A percentile compares a stretch with the other conserved stretches of the same genome.
Evolutionary conservation across 176 grass and related monocot genomes (phyloP).

Genomic region (Cenchrus purpureus): DNA sequence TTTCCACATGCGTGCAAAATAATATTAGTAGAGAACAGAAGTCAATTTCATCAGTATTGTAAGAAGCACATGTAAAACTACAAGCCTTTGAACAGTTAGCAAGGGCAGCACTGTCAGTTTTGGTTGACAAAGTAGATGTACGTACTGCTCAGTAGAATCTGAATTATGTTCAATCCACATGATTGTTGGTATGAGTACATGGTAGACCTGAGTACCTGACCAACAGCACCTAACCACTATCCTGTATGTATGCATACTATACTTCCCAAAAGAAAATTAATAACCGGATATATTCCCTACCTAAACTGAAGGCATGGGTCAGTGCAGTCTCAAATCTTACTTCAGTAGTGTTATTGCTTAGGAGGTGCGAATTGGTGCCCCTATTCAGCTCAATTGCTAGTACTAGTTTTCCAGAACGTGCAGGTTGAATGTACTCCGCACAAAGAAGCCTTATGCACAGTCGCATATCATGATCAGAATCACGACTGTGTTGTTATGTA

Average conservation of each 20-base stretch:
- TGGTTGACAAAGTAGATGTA: neutral
- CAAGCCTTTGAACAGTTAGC: neutral
- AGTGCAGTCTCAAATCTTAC: neutral
- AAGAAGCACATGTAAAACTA: neutral
- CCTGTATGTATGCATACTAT: neutral
- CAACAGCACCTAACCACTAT: neutral
- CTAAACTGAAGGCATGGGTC: neutral
- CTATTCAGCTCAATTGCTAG: too few species aligned
- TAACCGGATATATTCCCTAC: neutral
- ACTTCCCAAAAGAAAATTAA: neutral
- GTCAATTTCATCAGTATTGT: too few species aligned
- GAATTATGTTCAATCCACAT: neutral
- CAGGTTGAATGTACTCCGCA: neutral
- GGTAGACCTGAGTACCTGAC: neutral
- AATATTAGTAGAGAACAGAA: neutral
- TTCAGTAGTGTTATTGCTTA: neutral
- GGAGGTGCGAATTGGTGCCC: too few species aligned
- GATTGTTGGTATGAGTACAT: neutral
- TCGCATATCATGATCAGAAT: neutral
- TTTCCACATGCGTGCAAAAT: neutral
- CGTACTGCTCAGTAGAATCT: neutral
- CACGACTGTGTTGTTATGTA: neutral
- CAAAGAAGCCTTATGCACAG: neutral
- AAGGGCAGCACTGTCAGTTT: neutral
- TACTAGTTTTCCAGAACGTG: neutral